Conservation (phyloP, 305 asterid species). For the Coffea humblotiana region DNA sequence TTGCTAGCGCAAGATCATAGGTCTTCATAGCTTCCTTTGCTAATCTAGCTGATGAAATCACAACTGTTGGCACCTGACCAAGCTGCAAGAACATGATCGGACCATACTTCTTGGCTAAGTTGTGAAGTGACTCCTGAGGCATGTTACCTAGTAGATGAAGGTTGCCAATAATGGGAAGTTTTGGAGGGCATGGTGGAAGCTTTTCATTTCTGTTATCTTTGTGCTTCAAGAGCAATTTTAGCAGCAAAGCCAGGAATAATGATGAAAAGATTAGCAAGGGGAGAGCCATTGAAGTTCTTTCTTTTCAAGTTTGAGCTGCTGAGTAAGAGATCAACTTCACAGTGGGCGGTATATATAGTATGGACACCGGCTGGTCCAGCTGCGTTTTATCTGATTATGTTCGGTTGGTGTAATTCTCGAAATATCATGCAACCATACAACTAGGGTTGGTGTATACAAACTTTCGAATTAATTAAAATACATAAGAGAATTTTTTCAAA, state of each 20-base stretch:
- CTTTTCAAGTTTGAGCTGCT: neutral
- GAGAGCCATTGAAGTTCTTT: slow-evolving; percentile 19
- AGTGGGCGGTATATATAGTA: too few species aligned
- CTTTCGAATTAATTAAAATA: too few species aligned
- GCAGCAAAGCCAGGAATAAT: slow-evolving; percentile 19
- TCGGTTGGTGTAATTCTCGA: too few species aligned
- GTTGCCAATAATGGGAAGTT: slow-evolving; percentile 60
- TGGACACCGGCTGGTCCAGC: too few species aligned
- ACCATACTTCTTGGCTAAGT: slow-evolving; percentile 43
- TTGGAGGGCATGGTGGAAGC: slow-evolving; percentile 52
- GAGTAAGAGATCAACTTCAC: neutral
- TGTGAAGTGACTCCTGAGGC: slow-evolving; percentile 49
- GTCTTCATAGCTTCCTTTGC: slow-evolving; percentile 51
- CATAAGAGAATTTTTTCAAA: too few species aligned
- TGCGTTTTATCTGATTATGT: too few species aligned
- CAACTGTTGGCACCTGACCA: slow-evolving; percentile 46
- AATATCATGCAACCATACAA: too few species aligned
- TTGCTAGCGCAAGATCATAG: slow-evolving; percentile 45
- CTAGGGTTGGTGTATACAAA: too few species aligned
- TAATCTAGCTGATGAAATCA: slow-evolving; percentile 44
- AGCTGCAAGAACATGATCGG: slow-evolving; percentile 51
- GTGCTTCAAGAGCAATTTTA: slow-evolving; percentile 15
- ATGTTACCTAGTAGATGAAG: slow-evolving; percentile 52
- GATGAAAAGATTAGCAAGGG: slow-evolving; percentile 16
- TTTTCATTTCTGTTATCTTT: slow-evolving; percentile 13